phyloP scores from a whole-genome alignment of 805 yeast genomes.

The Metschnikowia gelsemii region DNA sequence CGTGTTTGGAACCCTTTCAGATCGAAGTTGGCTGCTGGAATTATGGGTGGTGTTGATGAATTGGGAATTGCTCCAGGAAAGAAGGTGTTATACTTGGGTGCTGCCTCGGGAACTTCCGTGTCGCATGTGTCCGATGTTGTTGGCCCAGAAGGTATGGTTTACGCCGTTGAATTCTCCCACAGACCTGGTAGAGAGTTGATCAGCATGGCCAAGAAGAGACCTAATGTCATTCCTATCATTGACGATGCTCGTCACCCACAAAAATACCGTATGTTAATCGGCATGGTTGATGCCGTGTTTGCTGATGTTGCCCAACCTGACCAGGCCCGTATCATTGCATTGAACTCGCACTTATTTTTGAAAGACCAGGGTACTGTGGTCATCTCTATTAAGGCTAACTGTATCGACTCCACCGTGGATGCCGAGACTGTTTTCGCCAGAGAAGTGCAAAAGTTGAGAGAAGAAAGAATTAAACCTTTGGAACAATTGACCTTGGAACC shows the following conservation, averaged over 20 bases:
- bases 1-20: conserved; percentile 99
- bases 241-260: conserved; percentile 99
- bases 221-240: conserved; percentile 96
- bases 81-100: conserved; percentile 96
- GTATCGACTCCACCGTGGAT: conserved; percentile 99
- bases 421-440: conserved; percentile 99
- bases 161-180: conserved; percentile 99
- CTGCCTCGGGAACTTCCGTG: conserved; percentile 99
- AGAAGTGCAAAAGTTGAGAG: conserved; percentile 98
- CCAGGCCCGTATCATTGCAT: conserved; percentile 99
- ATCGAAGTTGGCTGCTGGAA: conserved; percentile 99
- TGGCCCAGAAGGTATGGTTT: conserved; percentile 98
- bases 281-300: conserved; percentile 98
- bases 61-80: conserved; percentile 96
- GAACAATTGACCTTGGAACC: conserved; percentile 99
- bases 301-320: conserved; percentile 99
- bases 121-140: conserved; percentile 98
- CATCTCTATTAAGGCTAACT: conserved; percentile 98
- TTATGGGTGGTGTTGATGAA: conserved; percentile 99
- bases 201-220: conserved; percentile 99
- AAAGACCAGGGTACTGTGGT: conserved; percentile 99
- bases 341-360: conserved; percentile 96
- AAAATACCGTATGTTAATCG: conserved; percentile 97
- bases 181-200: conserved; percentile 99
- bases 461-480: conserved; percentile 96